phyloP scores from a whole-genome alignment of 345 rosid species.

The Xanthoceras sorbifolium region DNA sequence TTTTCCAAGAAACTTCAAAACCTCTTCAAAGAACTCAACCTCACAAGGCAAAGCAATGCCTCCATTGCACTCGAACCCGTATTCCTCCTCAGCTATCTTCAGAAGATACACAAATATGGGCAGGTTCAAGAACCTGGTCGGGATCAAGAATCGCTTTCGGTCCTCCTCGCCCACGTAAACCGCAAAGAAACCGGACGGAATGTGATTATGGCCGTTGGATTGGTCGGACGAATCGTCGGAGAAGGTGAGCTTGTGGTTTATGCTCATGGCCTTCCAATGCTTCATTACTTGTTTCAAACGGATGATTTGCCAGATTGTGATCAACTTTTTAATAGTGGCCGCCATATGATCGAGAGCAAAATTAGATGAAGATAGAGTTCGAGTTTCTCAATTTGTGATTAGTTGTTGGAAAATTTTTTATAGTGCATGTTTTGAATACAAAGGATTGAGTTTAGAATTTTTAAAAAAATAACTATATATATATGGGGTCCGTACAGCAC shows the following conservation, averaged over 20 bases:
- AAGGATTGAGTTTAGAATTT: not conserved
- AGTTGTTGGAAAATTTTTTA: too few species aligned
- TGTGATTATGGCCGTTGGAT: too few species aligned
- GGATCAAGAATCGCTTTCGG: constrained; percentile 20
- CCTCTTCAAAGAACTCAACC: constrained; percentile 16
- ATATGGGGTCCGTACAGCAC: not conserved
- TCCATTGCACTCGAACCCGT: constrained; percentile 22
- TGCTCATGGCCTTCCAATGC: constrained; percentile 8
- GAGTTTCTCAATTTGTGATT: too few species aligned
- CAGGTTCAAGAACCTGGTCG: constrained; percentile 21
- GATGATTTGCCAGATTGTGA: constrained; percentile 12
- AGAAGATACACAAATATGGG: constrained; percentile 21
- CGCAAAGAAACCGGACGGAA: constrained; percentile 16
- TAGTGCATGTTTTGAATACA: not conserved
- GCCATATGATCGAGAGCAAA: not conserved
- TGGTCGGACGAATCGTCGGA: too few species aligned
- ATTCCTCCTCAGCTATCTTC: constrained; percentile 22
- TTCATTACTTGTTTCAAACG: constrained; percentile 6
- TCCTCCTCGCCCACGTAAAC: constrained; percentile 21
- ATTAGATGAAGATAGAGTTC: not conserved
- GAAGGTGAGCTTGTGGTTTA: not conserved
- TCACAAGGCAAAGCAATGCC: constrained; percentile 30
- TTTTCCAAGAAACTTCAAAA: constrained; percentile 11
- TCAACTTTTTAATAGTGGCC: not conserved
- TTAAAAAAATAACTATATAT: too few species aligned